Evolutionary conservation across 495 filamentous ascomycete genomes (phyloP), one percentile per base, ranked within the genome.

Genomic region (Aspergillus leporis): DNA sequence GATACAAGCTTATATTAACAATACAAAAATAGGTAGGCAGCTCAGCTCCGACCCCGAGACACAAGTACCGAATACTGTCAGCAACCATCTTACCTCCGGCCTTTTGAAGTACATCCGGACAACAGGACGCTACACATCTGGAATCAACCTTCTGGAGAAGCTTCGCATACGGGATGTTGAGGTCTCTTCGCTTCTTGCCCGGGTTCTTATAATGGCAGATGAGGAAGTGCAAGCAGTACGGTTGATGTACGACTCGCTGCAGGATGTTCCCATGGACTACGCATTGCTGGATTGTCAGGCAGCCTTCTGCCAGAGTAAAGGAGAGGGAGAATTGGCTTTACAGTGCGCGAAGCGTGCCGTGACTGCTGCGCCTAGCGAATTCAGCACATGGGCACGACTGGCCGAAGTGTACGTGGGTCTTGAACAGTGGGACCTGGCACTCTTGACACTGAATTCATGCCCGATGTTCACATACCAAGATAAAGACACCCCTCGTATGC

Each of bases 401-500:
- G 93, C 92, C 3, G 91, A 97, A 68, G 86, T 98, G 21, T 98
- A 98, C 58, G 87, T 98, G 51, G 82, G 86, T 46, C 79, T 96
- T 67, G 94, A 98, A 71, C 89, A 93, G 70, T 98, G 93, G 90
- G 94, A 97, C 64, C 66, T 90, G 38, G 94, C 95, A 2, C 81
- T 98, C 18, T 85, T 96, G 9, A 98, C 95, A 5, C 80, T 98
- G n/a, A 98, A 98, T 74, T 97, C 93, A 4, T 98, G 95, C 61
- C 94, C 94, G 4, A 98, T 98, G 94, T 98, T 98, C 71, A 98
- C 94, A 8, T 97, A 98, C 73, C 93, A 97, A 70, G 94, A 98
- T 71, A 97, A 97, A 64, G 94, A 98, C 70, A 85, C 91, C 7
- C 94, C 94, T 18, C 81, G 93, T 56, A 92, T 97, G 89, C 94